Evolutionary conservation across 2,329 filamentous ascomycete species (phyloP).

Genomic region (Cladophialophora bantiana): DNA sequence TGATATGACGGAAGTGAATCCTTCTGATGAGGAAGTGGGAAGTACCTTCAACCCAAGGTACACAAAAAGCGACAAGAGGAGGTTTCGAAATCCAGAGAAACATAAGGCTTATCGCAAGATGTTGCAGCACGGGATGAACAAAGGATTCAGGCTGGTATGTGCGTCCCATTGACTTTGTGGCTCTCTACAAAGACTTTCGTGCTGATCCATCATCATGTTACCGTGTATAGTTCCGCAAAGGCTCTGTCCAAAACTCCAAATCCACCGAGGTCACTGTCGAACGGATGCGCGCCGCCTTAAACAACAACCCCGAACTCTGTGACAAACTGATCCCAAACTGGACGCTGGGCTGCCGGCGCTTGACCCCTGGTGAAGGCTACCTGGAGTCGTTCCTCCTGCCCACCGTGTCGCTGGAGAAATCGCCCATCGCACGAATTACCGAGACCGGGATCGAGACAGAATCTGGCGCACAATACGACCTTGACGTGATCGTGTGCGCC

Average conservation of each 20-base stretch:
- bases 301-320: constrained; percentile 38
- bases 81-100: constrained; percentile 43
- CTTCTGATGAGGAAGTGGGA: constrained; percentile 28
- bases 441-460: constrained; percentile 41
- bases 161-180: neutral
- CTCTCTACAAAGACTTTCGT: neutral
- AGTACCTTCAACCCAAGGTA: constrained; percentile 39
- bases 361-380: constrained; percentile 61
- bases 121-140: constrained; percentile 41
- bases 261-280: constrained; percentile 27
- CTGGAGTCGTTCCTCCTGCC: constrained; percentile 55
- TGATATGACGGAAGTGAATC: constrained; percentile 29
- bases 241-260: constrained; percentile 34
- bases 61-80: constrained; percentile 44
- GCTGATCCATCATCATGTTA: neutral
- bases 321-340: constrained; percentile 41
- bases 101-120: constrained; percentile 48
- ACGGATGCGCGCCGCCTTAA: constrained; percentile 32
- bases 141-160: constrained; percentile 33
- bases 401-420: constrained; percentile 47
- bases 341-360: constrained; percentile 53
- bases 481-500: constrained; percentile 49
- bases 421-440: constrained; percentile 47
- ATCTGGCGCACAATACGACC: constrained; percentile 38
- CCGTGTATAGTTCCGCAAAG: constrained; percentile 31